A percentile compares a stretch with the other conserved stretches of the same genome.
phyloP scores from a whole-genome alignment of 2,329 filamentous ascomycete genomes.

The Fusarium musae region DNA sequence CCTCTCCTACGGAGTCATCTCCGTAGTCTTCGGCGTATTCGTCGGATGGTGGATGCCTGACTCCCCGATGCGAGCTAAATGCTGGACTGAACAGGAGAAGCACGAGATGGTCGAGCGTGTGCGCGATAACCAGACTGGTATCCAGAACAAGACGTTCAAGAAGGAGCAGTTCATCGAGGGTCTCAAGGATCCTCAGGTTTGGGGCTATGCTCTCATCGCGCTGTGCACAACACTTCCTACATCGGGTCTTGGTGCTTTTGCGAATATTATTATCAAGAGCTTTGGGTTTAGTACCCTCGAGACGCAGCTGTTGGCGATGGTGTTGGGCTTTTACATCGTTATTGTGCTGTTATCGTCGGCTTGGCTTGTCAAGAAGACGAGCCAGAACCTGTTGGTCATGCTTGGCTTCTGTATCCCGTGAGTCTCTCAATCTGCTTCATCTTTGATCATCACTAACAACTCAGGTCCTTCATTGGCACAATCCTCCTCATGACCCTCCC shows the following conservation, averaged over 20 bases:
- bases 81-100: conserved; percentile 74
- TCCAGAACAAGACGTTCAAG: conserved; percentile 65
- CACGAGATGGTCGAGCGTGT: conserved; percentile 70
- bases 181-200: conserved; percentile 73
- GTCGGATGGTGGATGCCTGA: conserved; percentile 74
- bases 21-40: conserved; percentile 72
- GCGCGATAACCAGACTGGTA: conserved; percentile 68
- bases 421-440: accelerated
- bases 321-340: conserved; percentile 79
- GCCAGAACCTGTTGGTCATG: conserved; percentile 77
- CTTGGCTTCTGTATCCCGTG: conserved; percentile 72
- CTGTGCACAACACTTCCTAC: conserved; percentile 80
- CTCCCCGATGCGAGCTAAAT: conserved; percentile 77
- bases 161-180: conserved; percentile 61
- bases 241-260: conserved; percentile 77
- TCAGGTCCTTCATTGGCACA: conserved; percentile 70
- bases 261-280: conserved; percentile 78
- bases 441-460: background rate
- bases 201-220: conserved; percentile 72
- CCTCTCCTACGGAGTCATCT: conserved; percentile 71
- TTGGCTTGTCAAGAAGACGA: conserved; percentile 74
- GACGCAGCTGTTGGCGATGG: conserved; percentile 80
- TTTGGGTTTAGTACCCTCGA: conserved; percentile 73
- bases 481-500: conserved; percentile 69
- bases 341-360: conserved; percentile 73